phyloP scores from a whole-genome alignment of 306 rosid genomes.

The Corylus americana region DNA sequence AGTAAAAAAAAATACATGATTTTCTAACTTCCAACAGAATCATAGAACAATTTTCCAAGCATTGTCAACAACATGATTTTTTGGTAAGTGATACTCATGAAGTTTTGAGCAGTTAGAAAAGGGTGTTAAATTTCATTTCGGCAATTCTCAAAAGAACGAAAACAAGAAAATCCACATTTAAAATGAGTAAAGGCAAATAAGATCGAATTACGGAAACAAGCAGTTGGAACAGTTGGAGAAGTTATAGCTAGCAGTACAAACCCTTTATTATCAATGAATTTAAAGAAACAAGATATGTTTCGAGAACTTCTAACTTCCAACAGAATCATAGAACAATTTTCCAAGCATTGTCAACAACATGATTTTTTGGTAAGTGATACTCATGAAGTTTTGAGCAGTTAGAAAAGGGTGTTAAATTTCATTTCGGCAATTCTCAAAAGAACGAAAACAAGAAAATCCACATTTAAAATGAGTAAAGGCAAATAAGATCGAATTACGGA shows the following conservation, averaged over 20 bases:
- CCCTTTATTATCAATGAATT: not conserved
- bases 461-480: not conserved
- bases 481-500: not conserved
- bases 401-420: not conserved
- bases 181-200: not conserved
- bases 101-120: not conserved
- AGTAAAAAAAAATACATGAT: not conserved
- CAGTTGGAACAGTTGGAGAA: slow-evolving; percentile 1
- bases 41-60: not conserved
- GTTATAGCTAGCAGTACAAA: not conserved
- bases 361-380: too few species aligned
- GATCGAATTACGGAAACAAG: not conserved
- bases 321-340: too few species aligned
- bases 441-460: not conserved
- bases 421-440: slow-evolving; percentile 14
- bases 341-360: too few species aligned
- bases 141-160: slow-evolving; percentile 9
- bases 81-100: not conserved
- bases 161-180: not conserved
- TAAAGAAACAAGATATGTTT: not conserved
- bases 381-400: not conserved
- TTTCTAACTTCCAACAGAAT: not conserved
- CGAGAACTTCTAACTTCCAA: not conserved
- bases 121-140: slow-evolving; percentile 1
- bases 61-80: not conserved